Evolutionary conservation across 306 rosid species (phyloP).

Genomic region (Macrotyloma uniflorum): DNA sequence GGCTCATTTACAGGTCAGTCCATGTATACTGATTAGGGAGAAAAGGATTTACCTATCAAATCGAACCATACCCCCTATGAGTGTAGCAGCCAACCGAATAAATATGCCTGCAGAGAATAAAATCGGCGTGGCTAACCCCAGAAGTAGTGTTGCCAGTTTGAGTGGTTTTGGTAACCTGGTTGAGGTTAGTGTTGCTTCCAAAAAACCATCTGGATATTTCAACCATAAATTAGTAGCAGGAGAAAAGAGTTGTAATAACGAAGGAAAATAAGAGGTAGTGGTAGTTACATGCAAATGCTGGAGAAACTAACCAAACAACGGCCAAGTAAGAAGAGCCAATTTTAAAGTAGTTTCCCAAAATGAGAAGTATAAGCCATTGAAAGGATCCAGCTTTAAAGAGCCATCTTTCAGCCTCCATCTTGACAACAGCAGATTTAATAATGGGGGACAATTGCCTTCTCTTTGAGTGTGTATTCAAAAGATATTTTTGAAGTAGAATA

Average conservation of each 20-base stretch:
- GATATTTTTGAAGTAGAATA: constrained; percentile 65
- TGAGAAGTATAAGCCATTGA: constrained; percentile 90
- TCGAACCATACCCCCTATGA: constrained; percentile 77
- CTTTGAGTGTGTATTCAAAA: constrained; percentile 57
- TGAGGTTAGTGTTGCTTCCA: constrained; percentile 92
- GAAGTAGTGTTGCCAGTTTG: constrained; percentile 77
- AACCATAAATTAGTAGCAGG: constrained; percentile 38
- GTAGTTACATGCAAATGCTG: constrained; percentile 85
- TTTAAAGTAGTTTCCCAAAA: constrained; percentile 76
- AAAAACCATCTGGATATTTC: constrained; percentile 76
- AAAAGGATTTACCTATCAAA: constrained; percentile 73
- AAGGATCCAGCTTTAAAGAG: constrained; percentile 91
- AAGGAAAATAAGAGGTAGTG: constrained; percentile 34
- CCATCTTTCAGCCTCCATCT: constrained; percentile 97
- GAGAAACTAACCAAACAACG: constrained; percentile 92
- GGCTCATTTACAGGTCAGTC: neutral
- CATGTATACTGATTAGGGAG: neutral
- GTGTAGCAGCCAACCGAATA: constrained; percentile 61
- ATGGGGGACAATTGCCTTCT: constrained; percentile 55
- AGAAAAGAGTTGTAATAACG: constrained; percentile 39
- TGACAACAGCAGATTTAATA: constrained; percentile 59
- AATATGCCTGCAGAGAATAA: constrained; percentile 77
- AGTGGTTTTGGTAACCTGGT: constrained; percentile 82
- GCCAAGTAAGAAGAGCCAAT: constrained; percentile 91
- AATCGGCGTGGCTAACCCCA: constrained; percentile 78